Conservation (phyloP, 495 filamentous ascomycete species). For the Xylaria grammica region DNA sequence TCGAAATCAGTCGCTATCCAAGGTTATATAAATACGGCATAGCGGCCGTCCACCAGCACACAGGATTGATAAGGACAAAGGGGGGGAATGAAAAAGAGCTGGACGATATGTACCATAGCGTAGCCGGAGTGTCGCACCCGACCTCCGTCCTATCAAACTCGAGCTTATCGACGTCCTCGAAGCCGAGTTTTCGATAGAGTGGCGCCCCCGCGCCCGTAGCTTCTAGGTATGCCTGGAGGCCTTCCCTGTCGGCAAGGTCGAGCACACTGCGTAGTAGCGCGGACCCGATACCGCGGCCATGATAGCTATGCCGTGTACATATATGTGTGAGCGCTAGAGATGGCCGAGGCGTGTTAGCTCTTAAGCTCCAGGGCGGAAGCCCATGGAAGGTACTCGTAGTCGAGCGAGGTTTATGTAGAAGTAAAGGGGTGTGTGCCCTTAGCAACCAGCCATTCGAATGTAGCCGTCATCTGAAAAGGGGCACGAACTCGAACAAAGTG, state of each 20-base stretch:
- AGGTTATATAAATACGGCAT: background rate
- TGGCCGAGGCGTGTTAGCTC: background rate
- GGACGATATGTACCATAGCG: background rate
- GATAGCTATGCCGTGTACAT: constrained; percentile 47
- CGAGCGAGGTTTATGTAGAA: no score
- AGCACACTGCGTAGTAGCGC: constrained; percentile 44
- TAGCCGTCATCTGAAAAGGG: background rate
- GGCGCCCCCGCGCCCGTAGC: constrained; percentile 45
- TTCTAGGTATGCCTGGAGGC: constrained; percentile 49
- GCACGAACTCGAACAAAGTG: background rate
- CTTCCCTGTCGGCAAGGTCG: constrained; percentile 39
- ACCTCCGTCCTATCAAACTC: constrained; percentile 24
- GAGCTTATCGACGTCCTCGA: constrained; percentile 34
- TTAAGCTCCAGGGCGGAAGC: background rate
- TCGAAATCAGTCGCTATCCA: background rate
- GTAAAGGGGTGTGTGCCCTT: no score
- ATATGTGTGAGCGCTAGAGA: constrained; percentile 45
- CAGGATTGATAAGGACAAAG: background rate
- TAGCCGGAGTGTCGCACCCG: constrained; percentile 9
- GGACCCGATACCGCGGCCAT: constrained; percentile 48
- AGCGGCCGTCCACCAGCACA: background rate
- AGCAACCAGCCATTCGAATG: background rate
- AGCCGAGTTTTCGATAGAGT: constrained; percentile 51
- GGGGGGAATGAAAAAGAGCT: background rate
- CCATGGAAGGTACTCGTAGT: no score